Base-by-base conservation (phyloP, 257 asterid species). In the Solanum lycopersicoides region DNA sequence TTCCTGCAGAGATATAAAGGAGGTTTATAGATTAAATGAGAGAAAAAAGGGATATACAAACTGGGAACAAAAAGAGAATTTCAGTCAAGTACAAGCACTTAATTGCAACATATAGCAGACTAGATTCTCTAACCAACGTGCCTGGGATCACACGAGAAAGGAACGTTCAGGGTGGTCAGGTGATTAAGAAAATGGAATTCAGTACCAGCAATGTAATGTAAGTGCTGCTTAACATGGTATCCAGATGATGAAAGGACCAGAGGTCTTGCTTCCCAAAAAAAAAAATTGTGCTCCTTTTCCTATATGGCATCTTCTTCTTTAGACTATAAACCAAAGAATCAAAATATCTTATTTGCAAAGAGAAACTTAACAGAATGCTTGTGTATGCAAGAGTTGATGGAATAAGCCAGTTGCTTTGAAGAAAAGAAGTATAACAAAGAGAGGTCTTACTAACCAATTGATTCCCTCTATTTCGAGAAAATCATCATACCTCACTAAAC, bases 1-100 rank as follows among this genome's bases (percentile, higher is more conserved):
- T 16, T 65, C 32, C 92, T 90, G 88, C 86, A 83, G 39, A 88
- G 32, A 66, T 16, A 82, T 77, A 56, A 53, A 60, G 13, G n/a
- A 16, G 82, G 9, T 20, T n/a, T 28, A 28, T 34, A 44, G 15
- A 41, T 23, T 12, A 9, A 45, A 69, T 13, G 15, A 37, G 56
- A 34, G 63, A n/a, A 25, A 6, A 9, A 60, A 12, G n/a, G 32
- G 86, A 13, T 42, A 30, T 16, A 68, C 69, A 45, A 6, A 47
- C 80, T 60, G n/a, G 32, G 13, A 84, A 32, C 11, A n/a, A 53
- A 21, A 47, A 37, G 32, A 12, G 71, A 41, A 47, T 72, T 47
- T 41, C 59, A 23, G 56, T 50, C 35, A 6, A 75, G 34, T 75
- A 12, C 12, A 39, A 75, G 56, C 30, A 75, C 28, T 23, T 21